phyloP scores from a whole-genome alignment of 2,329 filamentous ascomycete species.

The Stemphylium vesicarium region DNA sequence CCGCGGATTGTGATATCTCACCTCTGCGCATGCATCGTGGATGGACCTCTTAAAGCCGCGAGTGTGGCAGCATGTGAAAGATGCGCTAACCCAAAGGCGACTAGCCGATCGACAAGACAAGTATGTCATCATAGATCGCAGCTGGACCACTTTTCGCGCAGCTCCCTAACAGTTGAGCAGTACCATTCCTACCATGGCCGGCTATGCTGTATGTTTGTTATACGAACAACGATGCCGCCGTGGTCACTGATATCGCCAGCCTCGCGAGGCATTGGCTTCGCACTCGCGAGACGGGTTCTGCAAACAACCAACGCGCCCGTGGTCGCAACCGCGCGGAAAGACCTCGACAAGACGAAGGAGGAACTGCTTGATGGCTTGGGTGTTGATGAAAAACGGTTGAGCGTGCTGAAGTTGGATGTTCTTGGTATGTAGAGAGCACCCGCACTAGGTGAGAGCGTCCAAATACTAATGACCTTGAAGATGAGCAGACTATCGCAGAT shows the following conservation, averaged over 20 bases:
- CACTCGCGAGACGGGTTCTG: conserved; percentile 65
- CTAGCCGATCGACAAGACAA: conserved; percentile 30
- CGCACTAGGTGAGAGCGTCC: neutral
- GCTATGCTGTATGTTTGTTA: neutral
- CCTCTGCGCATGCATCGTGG: no score
- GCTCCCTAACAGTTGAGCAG: conserved; percentile 1
- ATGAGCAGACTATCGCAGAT: conserved; percentile 66
- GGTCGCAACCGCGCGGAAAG: conserved; percentile 65
- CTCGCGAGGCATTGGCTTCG: conserved; percentile 68
- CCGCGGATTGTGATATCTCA: no score
- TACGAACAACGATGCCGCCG: conserved; percentile 47
- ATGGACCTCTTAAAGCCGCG: neutral
- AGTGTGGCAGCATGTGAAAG: neutral
- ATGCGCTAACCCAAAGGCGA: neutral
- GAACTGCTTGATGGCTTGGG: conserved; percentile 59
- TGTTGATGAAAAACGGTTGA: conserved; percentile 56
- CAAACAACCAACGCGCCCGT: conserved; percentile 64
- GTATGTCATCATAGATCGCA: conserved; percentile 44
- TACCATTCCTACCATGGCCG: conserved; percentile 12
- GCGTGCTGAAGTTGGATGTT: conserved; percentile 62
- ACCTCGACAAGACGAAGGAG: conserved; percentile 57
- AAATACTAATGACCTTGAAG: conserved; percentile 39
- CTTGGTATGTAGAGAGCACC: conserved; percentile 54
- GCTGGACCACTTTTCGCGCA: conserved; percentile 14
- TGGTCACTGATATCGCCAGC: conserved; percentile 64